Evolutionary conservation across 768 basidiomycete species (phyloP).

Genomic region (Tylopilus balloui): DNA sequence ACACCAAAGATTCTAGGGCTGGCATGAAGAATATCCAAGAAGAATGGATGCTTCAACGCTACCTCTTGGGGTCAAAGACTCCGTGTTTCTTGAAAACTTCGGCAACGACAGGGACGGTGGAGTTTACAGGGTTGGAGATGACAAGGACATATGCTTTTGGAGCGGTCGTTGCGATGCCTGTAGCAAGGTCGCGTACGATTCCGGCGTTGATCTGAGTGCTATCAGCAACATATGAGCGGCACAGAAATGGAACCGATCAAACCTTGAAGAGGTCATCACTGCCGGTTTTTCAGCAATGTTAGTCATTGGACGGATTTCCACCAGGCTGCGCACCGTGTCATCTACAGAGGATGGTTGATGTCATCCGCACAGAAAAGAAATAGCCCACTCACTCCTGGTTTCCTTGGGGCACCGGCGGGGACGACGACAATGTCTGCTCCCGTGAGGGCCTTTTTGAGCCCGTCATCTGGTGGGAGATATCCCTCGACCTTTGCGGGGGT

Average conservation of each 20-base stretch:
- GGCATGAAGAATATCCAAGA: background rate
- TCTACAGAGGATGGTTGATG: constrained; percentile 30
- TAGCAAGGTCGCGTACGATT: constrained; percentile 91
- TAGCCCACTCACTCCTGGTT: constrained; percentile 70
- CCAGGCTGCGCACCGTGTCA: constrained; percentile 42
- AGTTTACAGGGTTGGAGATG: constrained; percentile 99
- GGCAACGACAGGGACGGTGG: constrained; percentile 94
- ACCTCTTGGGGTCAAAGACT: constrained; percentile 91
- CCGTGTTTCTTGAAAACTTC: constrained; percentile 93
- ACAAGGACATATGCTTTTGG: constrained; percentile 94
- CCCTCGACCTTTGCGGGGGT: constrained; percentile 83
- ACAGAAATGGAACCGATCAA: constrained; percentile 10
- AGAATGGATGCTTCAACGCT: constrained; percentile 11
- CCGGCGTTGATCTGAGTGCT: constrained; percentile 86
- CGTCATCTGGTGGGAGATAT: constrained; percentile 74
- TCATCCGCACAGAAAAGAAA: background rate
- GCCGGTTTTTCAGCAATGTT: constrained; percentile 6
- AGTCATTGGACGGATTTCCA: constrained; percentile 4
- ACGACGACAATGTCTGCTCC: constrained; percentile 92
- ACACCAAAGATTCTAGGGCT: constrained; percentile 85
- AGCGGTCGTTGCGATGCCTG: constrained; percentile 73
- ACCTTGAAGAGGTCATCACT: constrained; percentile 98
- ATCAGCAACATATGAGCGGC: background rate
- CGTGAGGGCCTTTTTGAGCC: constrained; percentile 74
- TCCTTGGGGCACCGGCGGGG: constrained; percentile 94